Conservation (phyloP, 1,284 basidiomycete species). For the Microbotryum violaceum region DNA sequence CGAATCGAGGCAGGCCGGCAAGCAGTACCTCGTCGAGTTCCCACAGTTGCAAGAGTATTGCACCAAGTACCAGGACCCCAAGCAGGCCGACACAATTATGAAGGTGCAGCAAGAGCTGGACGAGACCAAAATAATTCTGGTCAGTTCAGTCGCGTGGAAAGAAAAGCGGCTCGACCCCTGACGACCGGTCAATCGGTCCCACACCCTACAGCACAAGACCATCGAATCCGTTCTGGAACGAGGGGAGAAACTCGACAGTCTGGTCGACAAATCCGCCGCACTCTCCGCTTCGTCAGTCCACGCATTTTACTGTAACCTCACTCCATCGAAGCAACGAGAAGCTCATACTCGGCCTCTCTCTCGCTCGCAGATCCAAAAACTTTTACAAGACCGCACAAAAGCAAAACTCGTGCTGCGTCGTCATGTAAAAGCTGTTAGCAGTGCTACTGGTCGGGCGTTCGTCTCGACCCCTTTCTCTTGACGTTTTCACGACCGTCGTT, state of each 20-base stretch:
- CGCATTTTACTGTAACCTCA: no score
- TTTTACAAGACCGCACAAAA: slow-evolving; percentile 92
- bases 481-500: no score
- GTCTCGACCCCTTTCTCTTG: no score
- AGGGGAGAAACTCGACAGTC: slow-evolving; percentile 93
- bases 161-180: not conserved
- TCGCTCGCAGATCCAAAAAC: slow-evolving; percentile 37
- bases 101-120: slow-evolving; percentile 96
- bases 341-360: no score
- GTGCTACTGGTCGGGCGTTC: no score
- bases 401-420: slow-evolving; percentile 41
- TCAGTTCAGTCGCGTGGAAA: slow-evolving; percentile 43
- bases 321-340: no score
- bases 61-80: slow-evolving; percentile 92
- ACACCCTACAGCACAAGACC: slow-evolving; percentile 75
- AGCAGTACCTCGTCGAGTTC: slow-evolving; percentile 36
- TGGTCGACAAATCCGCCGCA: slow-evolving; percentile 89
- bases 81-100: slow-evolving; percentile 98
- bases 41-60: slow-evolving; percentile 67
- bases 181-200: not conserved
- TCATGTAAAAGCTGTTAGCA: not conserved
- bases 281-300: slow-evolving; percentile 53
- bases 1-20: slow-evolving; percentile 18
- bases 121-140: slow-evolving; percentile 97
- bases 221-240: slow-evolving; percentile 95